These are phyloP conservation scores for Allium fistulosum DNA, from an alignment of 106 monocot species.

Conservation along the genomic window DNA sequence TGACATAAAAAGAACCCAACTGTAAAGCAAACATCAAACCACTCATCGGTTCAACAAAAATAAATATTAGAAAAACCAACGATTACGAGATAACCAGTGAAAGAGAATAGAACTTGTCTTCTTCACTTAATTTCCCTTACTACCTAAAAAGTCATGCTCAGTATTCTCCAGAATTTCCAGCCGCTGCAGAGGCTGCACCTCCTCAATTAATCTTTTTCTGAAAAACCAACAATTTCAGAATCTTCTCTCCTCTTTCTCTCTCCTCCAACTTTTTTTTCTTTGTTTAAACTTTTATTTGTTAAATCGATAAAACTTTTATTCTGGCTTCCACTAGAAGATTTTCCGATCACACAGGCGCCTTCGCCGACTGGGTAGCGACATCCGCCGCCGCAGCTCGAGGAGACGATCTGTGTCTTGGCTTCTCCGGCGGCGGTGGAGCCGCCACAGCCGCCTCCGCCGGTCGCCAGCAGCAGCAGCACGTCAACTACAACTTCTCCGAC, in stretches of 20 bases:
- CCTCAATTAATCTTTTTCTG: neutral
- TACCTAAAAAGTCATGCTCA: too few relatives aligned
- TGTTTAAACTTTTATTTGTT: too few relatives aligned
- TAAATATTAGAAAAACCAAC: too few relatives aligned
- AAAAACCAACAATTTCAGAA: neutral
- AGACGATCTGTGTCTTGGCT: conserved; percentile 12
- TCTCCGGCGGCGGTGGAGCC: conserved; percentile 7
- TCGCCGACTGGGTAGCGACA: conserved; percentile 80
- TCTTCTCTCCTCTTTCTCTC: neutral
- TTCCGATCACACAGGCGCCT: conserved; percentile 72
- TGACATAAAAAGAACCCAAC: too few relatives aligned
- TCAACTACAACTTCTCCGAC: conserved; percentile 11
- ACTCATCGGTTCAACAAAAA: too few relatives aligned
- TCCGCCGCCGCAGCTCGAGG: conserved; percentile 29
- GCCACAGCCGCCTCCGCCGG: conserved; percentile 29
- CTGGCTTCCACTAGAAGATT: conserved; percentile 34
- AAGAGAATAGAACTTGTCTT: neutral
- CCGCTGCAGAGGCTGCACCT: neutral
- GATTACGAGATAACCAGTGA: neutral
- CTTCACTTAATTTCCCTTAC: too few relatives aligned
- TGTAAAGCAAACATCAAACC: too few relatives aligned
- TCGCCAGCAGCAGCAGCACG: conserved; percentile 18
- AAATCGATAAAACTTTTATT: neutral
- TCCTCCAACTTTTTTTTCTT: neutral
- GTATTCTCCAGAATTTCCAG: neutral